A percentile compares a stretch with the other conserved stretches of the same genome.
Evolutionary conservation across 2,329 filamentous ascomycete species (phyloP).

Genomic region (Knoxdaviesia proteae): DNA sequence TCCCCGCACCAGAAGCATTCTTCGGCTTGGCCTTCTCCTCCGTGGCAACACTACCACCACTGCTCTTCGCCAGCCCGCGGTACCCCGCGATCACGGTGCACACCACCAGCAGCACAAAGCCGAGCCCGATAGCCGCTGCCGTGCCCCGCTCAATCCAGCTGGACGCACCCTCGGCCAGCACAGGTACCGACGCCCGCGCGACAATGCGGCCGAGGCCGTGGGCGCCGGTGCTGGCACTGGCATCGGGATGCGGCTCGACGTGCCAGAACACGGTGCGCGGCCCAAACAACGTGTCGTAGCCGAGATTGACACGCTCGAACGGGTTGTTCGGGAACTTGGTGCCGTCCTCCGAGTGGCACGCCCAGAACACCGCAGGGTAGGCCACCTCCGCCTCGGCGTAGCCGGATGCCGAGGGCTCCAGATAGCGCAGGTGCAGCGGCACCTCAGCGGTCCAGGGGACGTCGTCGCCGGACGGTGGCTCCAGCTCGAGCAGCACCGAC

Average conservation of each 20-base stretch:
- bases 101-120: constrained; percentile 44
- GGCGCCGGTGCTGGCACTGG: neutral
- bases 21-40: neutral
- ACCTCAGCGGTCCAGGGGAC: constrained; percentile 45
- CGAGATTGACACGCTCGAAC: constrained; percentile 69
- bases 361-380: constrained; percentile 79
- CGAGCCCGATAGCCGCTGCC: constrained; percentile 33
- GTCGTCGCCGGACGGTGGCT: constrained; percentile 21
- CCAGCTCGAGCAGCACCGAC: constrained; percentile 53
- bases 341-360: constrained; percentile 47
- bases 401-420: constrained; percentile 38
- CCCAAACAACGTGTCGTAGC: constrained; percentile 66
- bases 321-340: constrained; percentile 56
- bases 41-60: constrained; percentile 10
- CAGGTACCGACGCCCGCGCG: constrained; percentile 40
- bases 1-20: neutral
- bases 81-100: constrained; percentile 28
- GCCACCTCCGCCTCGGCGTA: constrained; percentile 39
- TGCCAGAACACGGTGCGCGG: constrained; percentile 71
- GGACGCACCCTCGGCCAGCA: constrained; percentile 33
- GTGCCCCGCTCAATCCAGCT: constrained; percentile 33
- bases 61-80: constrained; percentile 7
- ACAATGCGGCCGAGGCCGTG: constrained; percentile 16
- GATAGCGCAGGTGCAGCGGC: constrained; percentile 71
- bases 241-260: constrained; percentile 27